A percentile compares a stretch with the other conserved stretches of the same genome.
These are phyloP conservation scores for Dendryphion nanum DNA, from an alignment of 2,329 filamentous ascomycete species.

Conservation along the genomic window DNA sequence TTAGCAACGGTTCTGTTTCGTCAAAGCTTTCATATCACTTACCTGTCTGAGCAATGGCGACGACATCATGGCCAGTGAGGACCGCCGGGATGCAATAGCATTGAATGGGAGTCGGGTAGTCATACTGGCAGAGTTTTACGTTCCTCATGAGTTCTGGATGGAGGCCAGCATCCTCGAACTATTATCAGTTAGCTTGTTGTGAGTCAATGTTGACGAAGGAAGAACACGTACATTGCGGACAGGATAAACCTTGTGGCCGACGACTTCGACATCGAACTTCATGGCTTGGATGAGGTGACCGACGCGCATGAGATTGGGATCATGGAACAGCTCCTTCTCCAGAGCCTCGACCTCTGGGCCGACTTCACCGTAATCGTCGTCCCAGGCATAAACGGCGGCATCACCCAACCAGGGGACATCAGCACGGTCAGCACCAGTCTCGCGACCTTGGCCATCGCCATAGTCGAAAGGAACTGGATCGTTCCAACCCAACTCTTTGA, in stretches of 20 bases:
- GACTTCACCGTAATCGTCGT: slow-evolving; percentile 81
- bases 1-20: slow-evolving; percentile 3
- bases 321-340: slow-evolving; percentile 72
- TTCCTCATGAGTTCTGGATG: slow-evolving; percentile 84
- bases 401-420: slow-evolving; percentile 49
- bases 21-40: slow-evolving; percentile 31
- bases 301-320: slow-evolving; percentile 49
- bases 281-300: slow-evolving; percentile 67
- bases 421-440: slow-evolving; percentile 15
- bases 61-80: slow-evolving; percentile 72
- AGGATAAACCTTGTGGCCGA: slow-evolving; percentile 43
- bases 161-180: slow-evolving; percentile 74
- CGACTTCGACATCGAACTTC: slow-evolving; percentile 47
- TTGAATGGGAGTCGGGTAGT: slow-evolving; percentile 80
- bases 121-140: slow-evolving; percentile 65
- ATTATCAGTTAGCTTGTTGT: slow-evolving; percentile 18
- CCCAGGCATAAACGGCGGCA: slow-evolving; percentile 76
- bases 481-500: slow-evolving; percentile 48
- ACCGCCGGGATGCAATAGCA: slow-evolving; percentile 81
- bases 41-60: slow-evolving; percentile 93
- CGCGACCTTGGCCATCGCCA: slow-evolving; percentile 29
- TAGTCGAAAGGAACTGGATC: slow-evolving; percentile 52
- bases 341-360: slow-evolving; percentile 69
- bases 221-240: slow-evolving; percentile 34
- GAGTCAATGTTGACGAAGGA: not conserved